Evolutionary conservation across 2,329 filamentous ascomycete species (phyloP).

Genomic region (Pseudogymnoascus destructans): DNA sequence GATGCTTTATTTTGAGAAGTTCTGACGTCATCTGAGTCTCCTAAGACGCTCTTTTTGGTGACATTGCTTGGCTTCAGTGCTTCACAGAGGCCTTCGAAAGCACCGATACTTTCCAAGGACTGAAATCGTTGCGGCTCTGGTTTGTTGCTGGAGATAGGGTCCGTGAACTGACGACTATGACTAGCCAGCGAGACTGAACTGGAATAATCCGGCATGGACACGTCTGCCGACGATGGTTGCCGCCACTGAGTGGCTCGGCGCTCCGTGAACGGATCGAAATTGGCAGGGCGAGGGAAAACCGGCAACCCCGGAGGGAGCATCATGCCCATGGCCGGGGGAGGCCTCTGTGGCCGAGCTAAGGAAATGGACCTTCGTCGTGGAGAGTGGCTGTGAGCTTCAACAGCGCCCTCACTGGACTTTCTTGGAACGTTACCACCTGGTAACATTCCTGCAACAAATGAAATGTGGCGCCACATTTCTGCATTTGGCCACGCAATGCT

Average conservation of each 20-base stretch:
- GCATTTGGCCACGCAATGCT: conserved; percentile 71
- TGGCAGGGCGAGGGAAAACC: conserved; percentile 22
- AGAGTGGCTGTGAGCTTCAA: conserved; percentile 50
- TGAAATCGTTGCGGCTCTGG: conserved; percentile 16
- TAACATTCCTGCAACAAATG: conserved; percentile 27
- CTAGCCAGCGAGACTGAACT: conserved; percentile 22
- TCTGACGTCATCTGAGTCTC: neutral
- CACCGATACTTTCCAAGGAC: conserved; percentile 19
- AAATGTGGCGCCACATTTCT: conserved; percentile 48
- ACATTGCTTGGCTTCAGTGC: conserved; percentile 22
- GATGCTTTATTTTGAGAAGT: neutral
- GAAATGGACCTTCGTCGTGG: conserved; percentile 32
- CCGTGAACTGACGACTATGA: conserved; percentile 25
- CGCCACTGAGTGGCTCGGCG: conserved; percentile 21
- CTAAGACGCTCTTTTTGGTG: conserved; percentile 17
- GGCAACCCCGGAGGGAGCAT: conserved; percentile 17
- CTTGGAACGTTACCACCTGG: conserved; percentile 22
- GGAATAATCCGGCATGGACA: conserved; percentile 36
- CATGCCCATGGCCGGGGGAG: conserved; percentile 23
- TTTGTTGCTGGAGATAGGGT: conserved; percentile 20
- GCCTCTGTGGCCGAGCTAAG: conserved; percentile 15
- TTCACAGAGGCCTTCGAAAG: conserved; percentile 23
- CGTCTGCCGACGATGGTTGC: conserved; percentile 30
- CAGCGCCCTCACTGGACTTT: conserved; percentile 32
- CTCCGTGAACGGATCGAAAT: conserved; percentile 31